Evolutionary conservation across 1,139 yeast species (phyloP), one percentile per base, ranked within the genome.

Genomic region (Geotrichum reessii): DNA sequence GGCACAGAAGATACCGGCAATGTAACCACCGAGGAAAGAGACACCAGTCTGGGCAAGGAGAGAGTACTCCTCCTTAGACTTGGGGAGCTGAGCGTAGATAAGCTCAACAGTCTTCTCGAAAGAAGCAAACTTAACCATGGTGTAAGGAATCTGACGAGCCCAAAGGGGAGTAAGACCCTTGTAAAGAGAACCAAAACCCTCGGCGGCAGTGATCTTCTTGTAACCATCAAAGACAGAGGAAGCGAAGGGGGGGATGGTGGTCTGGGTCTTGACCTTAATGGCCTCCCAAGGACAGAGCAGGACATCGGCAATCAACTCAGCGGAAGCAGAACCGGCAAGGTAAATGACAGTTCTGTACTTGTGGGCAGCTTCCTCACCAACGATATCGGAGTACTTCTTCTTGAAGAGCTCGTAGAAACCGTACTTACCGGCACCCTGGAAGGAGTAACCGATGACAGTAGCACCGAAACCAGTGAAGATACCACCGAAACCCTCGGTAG

Each of bases 1-100:
- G 25, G 97, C 97, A 79, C 97, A 91, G 77, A 90, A 83, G 61
- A 92, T 85, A 84, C 97, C 98, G 31, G 97, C 98, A 73, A 91
- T 83, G 77, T 91, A 91, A 74, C 98, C 97, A 74, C 96, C 96
- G 59, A 84, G 78, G 78, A 92, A 92, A 31, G 96, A 88, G 52
- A 92, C 95, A 61, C 96, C 96, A 44, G 97, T 92, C 76, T 92
- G 97, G 71, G 87, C 86, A 56, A 81, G 63, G 60, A 77, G 69
- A 31, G 82, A 73, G 76, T 82, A 82, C 62, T 84, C 83, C 51
- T 74, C 71, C 74, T 84, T 83, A 58, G 77, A 74, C 60, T 74
- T 76, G 51, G 85, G 81, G 63, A 83, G 65, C 66, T 76, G 79
- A 50, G 73, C 67, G 73, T 89, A 89, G 67, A 89, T 87, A 56